Conservation (phyloP, 805 yeast species). For the Brettanomyces anomalus region DNA sequence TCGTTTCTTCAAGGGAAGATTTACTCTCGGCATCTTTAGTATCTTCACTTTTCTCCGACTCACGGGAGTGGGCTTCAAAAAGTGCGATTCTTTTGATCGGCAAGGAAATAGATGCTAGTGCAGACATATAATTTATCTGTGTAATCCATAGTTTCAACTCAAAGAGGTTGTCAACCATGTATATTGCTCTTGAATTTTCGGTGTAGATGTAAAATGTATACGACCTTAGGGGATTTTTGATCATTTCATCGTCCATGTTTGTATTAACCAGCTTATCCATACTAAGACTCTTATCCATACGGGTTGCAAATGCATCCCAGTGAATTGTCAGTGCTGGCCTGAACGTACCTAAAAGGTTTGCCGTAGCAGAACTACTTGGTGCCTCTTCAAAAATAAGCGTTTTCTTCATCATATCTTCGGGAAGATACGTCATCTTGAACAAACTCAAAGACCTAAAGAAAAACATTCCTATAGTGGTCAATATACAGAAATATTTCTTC, state of each 20-base stretch:
- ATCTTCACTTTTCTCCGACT: background rate
- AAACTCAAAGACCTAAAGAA: slow-evolving; percentile 33
- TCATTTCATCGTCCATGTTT: background rate
- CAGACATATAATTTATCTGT: slow-evolving; percentile 40
- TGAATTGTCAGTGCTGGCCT: slow-evolving; percentile 20
- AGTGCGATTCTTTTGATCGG: slow-evolving; percentile 17
- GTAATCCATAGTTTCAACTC: slow-evolving; percentile 55
- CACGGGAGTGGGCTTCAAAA: slow-evolving; percentile 4
- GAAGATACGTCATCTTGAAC: slow-evolving; percentile 23
- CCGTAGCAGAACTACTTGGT: slow-evolving; percentile 7
- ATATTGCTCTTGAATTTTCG: slow-evolving; percentile 29
- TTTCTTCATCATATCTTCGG: slow-evolving; percentile 9
- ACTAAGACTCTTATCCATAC: slow-evolving; percentile 17
- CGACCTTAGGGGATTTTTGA: background rate
- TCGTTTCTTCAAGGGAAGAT: background rate
- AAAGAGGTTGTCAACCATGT: slow-evolving; percentile 31
- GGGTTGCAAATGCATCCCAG: slow-evolving; percentile 21
- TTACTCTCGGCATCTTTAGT: background rate
- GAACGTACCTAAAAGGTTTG: slow-evolving; percentile 14
- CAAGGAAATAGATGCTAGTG: slow-evolving; percentile 30
- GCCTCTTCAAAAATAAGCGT: slow-evolving; percentile 22
- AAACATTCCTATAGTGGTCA: slow-evolving; percentile 42
- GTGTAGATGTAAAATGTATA: slow-evolving; percentile 32
- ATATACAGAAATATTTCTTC: slow-evolving; percentile 37
- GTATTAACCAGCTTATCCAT: slow-evolving; percentile 16